Base-by-base conservation (phyloP, 257 asterid genomes). In the Agastache rugosa region DNA sequence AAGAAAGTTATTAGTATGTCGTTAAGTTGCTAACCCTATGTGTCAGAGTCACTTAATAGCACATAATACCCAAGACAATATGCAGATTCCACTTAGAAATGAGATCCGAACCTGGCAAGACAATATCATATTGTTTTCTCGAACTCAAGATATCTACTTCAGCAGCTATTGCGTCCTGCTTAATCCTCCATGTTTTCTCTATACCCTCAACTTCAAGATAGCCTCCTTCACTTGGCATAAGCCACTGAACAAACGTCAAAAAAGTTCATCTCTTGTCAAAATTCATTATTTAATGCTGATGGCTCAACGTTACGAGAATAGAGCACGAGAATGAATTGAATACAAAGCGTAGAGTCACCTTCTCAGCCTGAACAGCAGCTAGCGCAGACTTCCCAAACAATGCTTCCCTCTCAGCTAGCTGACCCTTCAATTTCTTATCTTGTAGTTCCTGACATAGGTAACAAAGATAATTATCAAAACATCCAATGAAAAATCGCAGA, bases 361-460 rank as follows among this genome's bases (percentile, higher is more conserved):
- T 92, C 82, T 94, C 99, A 56, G 89, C 86, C 81, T 86, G 85
- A 39, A 93, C 97, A 69, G 99, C 96, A 72, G 91, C 91, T 69
- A 81, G 77, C 41, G 98, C 99, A 39, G 98, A 87, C 74, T 87
- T 84, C 67, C 84, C 92, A 90, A 80, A 87, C 71, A 86, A 73
- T 3, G 74, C 86, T 86, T 94, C 99, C 87, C 85, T 88, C 73
- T 77, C 88, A 70, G 85, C 87, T 73, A 89, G 86, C 83, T 94
- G 97, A n/a, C 97, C 97, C 80, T 83, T 88, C 83, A 90, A 83
- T 78, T 92, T 94, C 81, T 84, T 94, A 77, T 94, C 99, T 77
- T 83, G 79, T 55, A 87, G 81, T n/a, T 15, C 86, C 96, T 91
- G 80, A 31, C 20, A 50, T 31, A 69, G 68, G 75, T 22, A 48